These are phyloP conservation scores for Lithospermum erythrorhizon DNA, from an alignment of 257 asterid genomes.

Conservation along the genomic window DNA sequence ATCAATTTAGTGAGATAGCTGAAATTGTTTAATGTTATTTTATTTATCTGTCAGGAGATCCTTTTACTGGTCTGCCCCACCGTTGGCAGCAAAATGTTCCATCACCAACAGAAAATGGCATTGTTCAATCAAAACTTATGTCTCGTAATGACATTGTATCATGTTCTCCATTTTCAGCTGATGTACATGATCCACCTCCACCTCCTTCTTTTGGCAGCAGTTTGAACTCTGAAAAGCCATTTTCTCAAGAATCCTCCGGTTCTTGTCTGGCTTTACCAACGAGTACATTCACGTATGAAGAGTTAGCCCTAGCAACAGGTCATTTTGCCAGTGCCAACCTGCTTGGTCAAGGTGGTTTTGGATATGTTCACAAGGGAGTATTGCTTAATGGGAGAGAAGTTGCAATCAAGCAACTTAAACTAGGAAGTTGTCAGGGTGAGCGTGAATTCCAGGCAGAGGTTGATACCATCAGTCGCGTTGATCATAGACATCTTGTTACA, in stretches of 20 bases:
- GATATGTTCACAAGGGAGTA: slow-evolving; percentile 79
- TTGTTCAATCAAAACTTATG: slow-evolving; percentile 20
- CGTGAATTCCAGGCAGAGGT: slow-evolving; percentile 99
- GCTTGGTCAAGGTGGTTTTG: slow-evolving; percentile 88
- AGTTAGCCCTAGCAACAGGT: slow-evolving; percentile 60
- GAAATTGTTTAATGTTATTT: not conserved
- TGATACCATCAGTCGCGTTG: slow-evolving; percentile 62
- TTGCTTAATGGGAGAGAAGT: slow-evolving; percentile 63
- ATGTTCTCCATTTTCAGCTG: slow-evolving; percentile 29
- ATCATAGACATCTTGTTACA: slow-evolving; percentile 67
- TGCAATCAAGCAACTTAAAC: slow-evolving; percentile 69
- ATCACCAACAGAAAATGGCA: slow-evolving; percentile 18
- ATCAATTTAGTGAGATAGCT: not conserved
- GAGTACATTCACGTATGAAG: slow-evolving; percentile 58
- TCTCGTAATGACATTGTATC: slow-evolving; percentile 20
- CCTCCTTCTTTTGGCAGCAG: slow-evolving; percentile 35
- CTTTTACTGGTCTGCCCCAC: slow-evolving; percentile 22
- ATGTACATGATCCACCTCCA: slow-evolving; percentile 25
- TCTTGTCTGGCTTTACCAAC: slow-evolving; percentile 20
- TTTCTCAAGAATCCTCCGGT: slow-evolving; percentile 17
- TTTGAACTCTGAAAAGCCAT: slow-evolving; percentile 23
- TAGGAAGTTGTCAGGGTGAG: slow-evolving; percentile 86
- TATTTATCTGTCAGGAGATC: slow-evolving; percentile 27
- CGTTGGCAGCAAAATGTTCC: slow-evolving; percentile 27
- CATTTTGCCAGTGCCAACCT: slow-evolving; percentile 50